These are phyloP conservation scores for Phytophthora pini DNA, from an alignment of 352 stramenopile genomes.

Conservation along the genomic window DNA sequence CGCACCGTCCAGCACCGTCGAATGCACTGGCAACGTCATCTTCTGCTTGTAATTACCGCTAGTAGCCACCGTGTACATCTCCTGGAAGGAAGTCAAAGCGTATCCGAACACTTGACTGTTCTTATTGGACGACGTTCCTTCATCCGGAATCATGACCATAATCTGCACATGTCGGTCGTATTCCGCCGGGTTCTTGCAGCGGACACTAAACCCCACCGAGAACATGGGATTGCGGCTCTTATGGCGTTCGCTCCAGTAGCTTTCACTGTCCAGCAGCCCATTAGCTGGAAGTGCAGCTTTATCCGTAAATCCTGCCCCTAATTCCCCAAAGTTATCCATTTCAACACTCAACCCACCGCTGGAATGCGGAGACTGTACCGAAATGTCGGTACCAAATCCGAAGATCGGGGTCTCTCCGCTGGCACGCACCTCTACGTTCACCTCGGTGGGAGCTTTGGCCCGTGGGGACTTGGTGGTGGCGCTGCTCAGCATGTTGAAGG, in stretches of 20 bases:
- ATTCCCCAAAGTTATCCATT: slow-evolving; percentile 23
- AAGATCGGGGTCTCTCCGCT: slow-evolving; percentile 55
- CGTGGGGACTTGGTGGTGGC: slow-evolving; percentile 51
- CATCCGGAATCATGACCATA: slow-evolving; percentile 82
- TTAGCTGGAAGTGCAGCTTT: slow-evolving; percentile 20
- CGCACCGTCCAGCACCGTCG: slow-evolving; percentile 60
- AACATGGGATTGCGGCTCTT: slow-evolving; percentile 72
- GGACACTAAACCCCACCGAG: slow-evolving; percentile 68
- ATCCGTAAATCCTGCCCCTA: slow-evolving; percentile 9
- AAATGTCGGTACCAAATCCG: slow-evolving; percentile 21
- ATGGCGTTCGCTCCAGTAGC: slow-evolving; percentile 74
- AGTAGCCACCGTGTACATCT: slow-evolving; percentile 72
- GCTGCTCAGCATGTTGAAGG: slow-evolving; percentile 71
- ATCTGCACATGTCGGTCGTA: slow-evolving; percentile 79
- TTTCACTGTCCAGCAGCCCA: slow-evolving; percentile 56
- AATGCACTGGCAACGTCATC: slow-evolving; percentile 76
- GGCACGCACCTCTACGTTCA: slow-evolving; percentile 75
- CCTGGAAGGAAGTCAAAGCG: slow-evolving; percentile 79
- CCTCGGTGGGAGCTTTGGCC: slow-evolving; percentile 60
- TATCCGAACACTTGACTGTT: slow-evolving; percentile 76
- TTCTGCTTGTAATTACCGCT: slow-evolving; percentile 65
- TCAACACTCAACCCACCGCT: slow-evolving; percentile 12
- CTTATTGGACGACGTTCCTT: slow-evolving; percentile 64
- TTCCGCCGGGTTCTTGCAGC: slow-evolving; percentile 50
- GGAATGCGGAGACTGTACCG: not conserved